These are phyloP conservation scores for Starmera dryadoides DNA, from an alignment of 805 yeast genomes.

Conservation along the genomic window DNA sequence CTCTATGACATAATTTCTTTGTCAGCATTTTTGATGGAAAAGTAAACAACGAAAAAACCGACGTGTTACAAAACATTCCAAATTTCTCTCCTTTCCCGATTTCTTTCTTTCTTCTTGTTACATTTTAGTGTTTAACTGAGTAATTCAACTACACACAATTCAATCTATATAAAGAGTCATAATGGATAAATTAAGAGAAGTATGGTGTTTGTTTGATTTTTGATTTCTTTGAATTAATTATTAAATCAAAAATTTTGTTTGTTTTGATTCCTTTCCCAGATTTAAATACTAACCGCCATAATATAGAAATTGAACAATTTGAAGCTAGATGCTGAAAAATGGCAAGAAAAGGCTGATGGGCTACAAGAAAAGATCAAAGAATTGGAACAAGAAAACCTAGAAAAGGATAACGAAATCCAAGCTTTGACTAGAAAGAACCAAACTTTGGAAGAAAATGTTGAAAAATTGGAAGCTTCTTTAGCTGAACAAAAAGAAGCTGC, in stretches of 20 bases:
- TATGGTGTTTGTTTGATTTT: constrained; percentile 18
- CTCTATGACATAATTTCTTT: too few species aligned
- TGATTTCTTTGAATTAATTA: too few species aligned
- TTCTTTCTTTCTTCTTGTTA: too few species aligned
- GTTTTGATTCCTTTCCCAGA: neutral
- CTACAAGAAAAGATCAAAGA: constrained; percentile 72
- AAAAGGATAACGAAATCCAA: constrained; percentile 92
- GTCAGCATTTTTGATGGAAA: too few species aligned
- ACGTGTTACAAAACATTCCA: too few species aligned
- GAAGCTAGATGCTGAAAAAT: constrained; percentile 90
- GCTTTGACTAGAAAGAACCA: constrained; percentile 89
- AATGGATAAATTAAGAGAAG: constrained; percentile 46
- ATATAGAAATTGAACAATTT: constrained; percentile 75
- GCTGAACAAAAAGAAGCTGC: constrained; percentile 77
- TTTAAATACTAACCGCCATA: too few species aligned
- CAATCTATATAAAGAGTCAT: constrained; percentile 2
- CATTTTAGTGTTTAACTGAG: too few species aligned
- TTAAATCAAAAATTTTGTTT: too few species aligned
- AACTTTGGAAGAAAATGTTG: constrained; percentile 76
- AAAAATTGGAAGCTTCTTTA: constrained; percentile 63
- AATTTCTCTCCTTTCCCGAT: too few species aligned
- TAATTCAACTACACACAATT: too few species aligned
- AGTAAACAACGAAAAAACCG: too few species aligned
- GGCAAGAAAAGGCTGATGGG: constrained; percentile 96
- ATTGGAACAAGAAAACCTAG: constrained; percentile 85